Evolutionary conservation across 2,329 filamentous ascomycete genomes (phyloP).

Genomic region (Magnaporthiopsis rhizophila): DNA sequence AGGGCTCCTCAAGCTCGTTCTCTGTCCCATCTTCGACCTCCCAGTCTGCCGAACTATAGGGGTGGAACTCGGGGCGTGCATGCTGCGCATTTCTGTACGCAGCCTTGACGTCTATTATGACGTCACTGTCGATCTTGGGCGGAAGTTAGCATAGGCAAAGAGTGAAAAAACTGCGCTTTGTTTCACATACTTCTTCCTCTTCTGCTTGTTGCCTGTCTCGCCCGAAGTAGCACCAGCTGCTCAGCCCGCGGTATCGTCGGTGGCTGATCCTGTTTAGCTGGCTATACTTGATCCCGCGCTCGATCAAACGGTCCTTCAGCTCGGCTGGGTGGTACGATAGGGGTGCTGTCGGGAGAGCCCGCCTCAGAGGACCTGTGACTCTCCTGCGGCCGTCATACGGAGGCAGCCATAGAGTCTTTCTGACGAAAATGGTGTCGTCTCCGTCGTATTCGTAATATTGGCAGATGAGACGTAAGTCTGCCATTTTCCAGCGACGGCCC

Average conservation of each 20-base stretch:
- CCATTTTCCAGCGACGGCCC: neutral
- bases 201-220: neutral
- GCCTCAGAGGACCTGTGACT: neutral
- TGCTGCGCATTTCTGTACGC: neutral
- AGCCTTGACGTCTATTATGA: neutral
- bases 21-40: neutral
- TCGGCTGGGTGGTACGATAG: neutral
- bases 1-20: neutral
- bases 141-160: neutral
- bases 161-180: fast-evolving
- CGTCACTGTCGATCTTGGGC: neutral
- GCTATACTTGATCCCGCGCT: neutral
- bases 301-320: neutral
- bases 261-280: neutral
- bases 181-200: neutral
- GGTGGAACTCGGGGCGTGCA: neutral
- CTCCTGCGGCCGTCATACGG: neutral
- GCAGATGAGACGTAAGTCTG: neutral
- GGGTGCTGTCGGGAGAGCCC: neutral
- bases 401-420: neutral
- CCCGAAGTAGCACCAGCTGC: too few species aligned
- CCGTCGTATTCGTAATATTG: neutral
- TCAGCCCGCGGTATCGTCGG: neutral
- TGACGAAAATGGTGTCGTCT: neutral
- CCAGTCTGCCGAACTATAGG: neutral